Evolutionary conservation across 495 filamentous ascomycete genomes (phyloP), one percentile per base, ranked within the genome.

Genomic region (Penicillium turbatum): DNA sequence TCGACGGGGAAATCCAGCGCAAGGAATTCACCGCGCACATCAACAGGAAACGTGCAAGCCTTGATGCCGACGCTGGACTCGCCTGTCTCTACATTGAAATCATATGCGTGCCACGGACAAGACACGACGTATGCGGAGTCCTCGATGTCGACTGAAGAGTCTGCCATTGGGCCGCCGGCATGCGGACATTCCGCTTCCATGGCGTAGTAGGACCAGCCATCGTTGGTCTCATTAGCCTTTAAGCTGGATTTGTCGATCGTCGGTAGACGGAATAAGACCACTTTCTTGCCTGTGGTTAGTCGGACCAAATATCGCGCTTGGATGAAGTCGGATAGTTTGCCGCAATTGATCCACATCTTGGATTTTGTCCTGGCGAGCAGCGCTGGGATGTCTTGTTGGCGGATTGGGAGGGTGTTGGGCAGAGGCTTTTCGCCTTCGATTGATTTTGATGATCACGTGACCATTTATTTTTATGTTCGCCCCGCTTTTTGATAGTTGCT

Each of bases 111-210:
- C 77, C 77, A 80, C 16, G 77, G 77, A 49, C 77, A 80, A 0
- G 76, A 79, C n/a, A 69, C 76, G 44, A 80, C 64, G 50, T 80
- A 80, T 0, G 73, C 74, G 0, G 76, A 79, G 50, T 80, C 76
- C 38, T 80, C 77, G 55, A 80, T 80, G 48, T 80, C 77, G 31
- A 80, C 66, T 16, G 66, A 64, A 0, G 75, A 75, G 47, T 78
- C 77, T 37, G 70, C 62, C 76, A 80, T 79, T 0, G 76, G 76
- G 0, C 76, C 77, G 12, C 77, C 77, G 0, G 76, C 76, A 53
- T 80, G 77, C 2, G 77, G 77, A 29, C 77, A 80, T 35, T 79
- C 75, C 1, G 77, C 76, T 49, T 78, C 76, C 76, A 80, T 80
- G 2, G 76, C 72, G 59, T 75, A 80, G 55, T 79, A 79, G 2